Conservation (phyloP, 805 yeast species). For the Candida nanaspora region DNA sequence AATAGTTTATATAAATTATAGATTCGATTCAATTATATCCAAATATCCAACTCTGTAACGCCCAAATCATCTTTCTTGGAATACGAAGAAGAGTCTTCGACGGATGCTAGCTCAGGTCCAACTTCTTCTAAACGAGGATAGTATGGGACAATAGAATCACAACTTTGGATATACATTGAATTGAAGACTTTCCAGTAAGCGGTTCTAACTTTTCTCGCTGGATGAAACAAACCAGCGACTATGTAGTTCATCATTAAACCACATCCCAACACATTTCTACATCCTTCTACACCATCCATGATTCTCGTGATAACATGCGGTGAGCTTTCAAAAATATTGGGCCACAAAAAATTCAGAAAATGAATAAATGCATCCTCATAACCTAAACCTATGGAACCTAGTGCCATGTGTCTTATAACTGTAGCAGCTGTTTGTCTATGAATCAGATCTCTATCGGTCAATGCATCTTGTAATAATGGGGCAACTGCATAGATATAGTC, state of each 20-base stretch:
- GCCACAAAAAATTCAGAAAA: conserved; percentile 71
- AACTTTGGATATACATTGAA: conserved; percentile 60
- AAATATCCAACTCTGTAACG: conserved; percentile 23
- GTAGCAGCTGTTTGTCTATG: conserved; percentile 95
- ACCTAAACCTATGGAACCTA: conserved; percentile 70
- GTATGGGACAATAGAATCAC: conserved; percentile 74
- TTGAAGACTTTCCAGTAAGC: conserved; percentile 87
- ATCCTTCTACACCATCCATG: conserved; percentile 69
- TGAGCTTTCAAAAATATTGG: conserved; percentile 88
- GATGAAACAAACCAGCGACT: conserved; percentile 88
- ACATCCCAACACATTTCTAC: conserved; percentile 66
- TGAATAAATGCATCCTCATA: conserved; percentile 81
- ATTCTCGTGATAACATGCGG: conserved; percentile 90
- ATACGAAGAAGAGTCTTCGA: conserved; percentile 5
- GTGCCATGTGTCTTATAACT: conserved; percentile 73
- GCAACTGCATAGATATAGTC: conserved; percentile 78
- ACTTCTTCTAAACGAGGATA: conserved; percentile 54
- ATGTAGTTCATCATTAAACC: conserved; percentile 70
- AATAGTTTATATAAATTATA: no score
- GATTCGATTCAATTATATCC: no score
- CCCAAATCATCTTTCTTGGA: conserved; percentile 16
- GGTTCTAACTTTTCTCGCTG: conserved; percentile 78
- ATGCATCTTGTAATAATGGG: conserved; percentile 80
- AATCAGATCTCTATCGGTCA: conserved; percentile 84
- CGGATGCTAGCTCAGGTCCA: conserved; percentile 14